Base-by-base conservation (phyloP, 495 filamentous ascomycete genomes). In the Penicillium angulare region DNA sequence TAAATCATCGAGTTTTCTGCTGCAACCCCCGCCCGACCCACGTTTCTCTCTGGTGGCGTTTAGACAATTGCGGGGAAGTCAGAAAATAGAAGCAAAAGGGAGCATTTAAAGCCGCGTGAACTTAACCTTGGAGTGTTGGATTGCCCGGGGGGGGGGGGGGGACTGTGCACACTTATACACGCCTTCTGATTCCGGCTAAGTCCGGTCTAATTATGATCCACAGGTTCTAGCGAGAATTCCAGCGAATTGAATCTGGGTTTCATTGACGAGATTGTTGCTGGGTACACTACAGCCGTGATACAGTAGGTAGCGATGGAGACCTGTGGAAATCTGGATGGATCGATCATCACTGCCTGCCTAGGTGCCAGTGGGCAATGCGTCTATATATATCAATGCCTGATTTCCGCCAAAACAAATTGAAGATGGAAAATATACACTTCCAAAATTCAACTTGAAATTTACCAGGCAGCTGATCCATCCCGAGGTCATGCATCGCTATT, bases 401-500 rank as follows among this genome's bases (percentile, higher is more conserved):
- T 2, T 15, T 35, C 13, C 33, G n/a, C 33, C 13, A 7, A 7
- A 15, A 7, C 12, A 17, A 7, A 3, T 1, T 2, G 12, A 21
- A 2, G n/a, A n/a, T n/a, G n/a, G n/a, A 35, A 27, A 36, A 43
- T 43, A 33, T 22, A n/a, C n/a, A n/a, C 26, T 20, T 47, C 6
- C 29, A 15, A 24, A 17, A 12, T 18, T 10, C 31, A n/a, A n/a
- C n/a, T n/a, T n/a, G n/a, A n/a, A 31, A 24, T 7, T 3, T 15
- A 35, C 12, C 31, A 22, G n/a, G 16, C 32, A 24, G 29, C 35
- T 48, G 16, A 39, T n/a, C n/a, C n/a, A n/a, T n/a, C n/a, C n/a
- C n/a, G n/a, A n/a, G n/a, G n/a, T 21, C 33, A 68, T 68, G 65
- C 53, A 65, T 42, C 59, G 57, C 39, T 81, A 80, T 54, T 50